These are phyloP conservation scores for Fusarium poae DNA, from an alignment of 2,329 filamentous ascomycete genomes.

Conservation along the genomic window DNA sequence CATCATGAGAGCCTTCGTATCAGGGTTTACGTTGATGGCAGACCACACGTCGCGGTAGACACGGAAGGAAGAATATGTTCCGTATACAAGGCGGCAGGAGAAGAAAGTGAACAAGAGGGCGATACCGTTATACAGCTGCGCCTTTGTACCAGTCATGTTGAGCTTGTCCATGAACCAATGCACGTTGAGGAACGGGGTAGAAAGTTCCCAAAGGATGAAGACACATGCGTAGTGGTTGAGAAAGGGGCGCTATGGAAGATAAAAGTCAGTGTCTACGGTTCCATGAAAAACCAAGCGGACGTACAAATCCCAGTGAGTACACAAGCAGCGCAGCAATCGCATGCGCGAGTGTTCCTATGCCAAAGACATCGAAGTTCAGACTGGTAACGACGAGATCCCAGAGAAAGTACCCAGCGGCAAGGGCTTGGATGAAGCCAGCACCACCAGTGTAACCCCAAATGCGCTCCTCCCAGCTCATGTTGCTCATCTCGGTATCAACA, in stretches of 20 bases:
- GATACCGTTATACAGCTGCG: constrained; percentile 84
- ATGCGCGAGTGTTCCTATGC: constrained; percentile 81
- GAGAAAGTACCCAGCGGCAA: constrained; percentile 85
- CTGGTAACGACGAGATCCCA: constrained; percentile 83
- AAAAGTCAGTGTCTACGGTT: not conserved
- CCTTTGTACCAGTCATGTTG: constrained; percentile 78
- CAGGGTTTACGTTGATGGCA: constrained; percentile 58
- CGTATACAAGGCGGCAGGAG: constrained; percentile 81
- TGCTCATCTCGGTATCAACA: constrained; percentile 73
- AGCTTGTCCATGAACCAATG: constrained; percentile 95
- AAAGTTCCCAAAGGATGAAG: constrained; percentile 91
- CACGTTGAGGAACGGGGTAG: constrained; percentile 85
- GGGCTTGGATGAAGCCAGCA: constrained; percentile 78
- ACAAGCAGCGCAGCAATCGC: constrained; percentile 80
- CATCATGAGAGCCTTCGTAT: constrained; percentile 46
- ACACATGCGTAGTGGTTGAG: constrained; percentile 84
- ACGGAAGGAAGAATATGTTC: constrained; percentile 76
- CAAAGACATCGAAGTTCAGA: constrained; percentile 77
- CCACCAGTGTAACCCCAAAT: constrained; percentile 84
- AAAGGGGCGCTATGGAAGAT: constrained; percentile 75
- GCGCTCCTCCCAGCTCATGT: constrained; percentile 75
- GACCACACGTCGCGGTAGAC: constrained; percentile 79
- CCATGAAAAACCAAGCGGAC: constrained; percentile 52
- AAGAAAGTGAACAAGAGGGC: constrained; percentile 80
- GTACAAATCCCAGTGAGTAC: constrained; percentile 83